Evolutionary conservation across 805 yeast genomes (phyloP), one percentile per base, ranked within the genome.

Genomic region (Yamadazyma akitaensis): DNA sequence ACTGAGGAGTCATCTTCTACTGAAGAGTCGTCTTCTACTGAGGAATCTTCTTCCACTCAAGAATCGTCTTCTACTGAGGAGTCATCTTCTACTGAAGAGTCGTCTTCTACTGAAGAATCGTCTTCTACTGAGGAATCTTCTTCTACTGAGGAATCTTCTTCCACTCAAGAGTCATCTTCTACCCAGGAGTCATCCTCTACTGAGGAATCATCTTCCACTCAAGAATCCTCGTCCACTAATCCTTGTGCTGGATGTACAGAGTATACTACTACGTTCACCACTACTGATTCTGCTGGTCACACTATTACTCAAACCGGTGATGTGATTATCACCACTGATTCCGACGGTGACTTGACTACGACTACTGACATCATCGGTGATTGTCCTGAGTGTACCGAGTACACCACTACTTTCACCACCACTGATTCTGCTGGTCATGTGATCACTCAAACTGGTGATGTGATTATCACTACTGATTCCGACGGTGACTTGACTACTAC

Each of bases 181-280:
- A 18, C 34, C 33, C 47, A 40, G 38, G 38, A 13, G n/a, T 19
- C 42, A 18, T 46, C 49, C 10, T 36, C 37, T 16, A 31, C 33
- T 31, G 43, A 43, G 36, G 36, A 18, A 17, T 42, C 46, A 38
- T 49, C 39, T 21, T 30, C 19, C 30, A 34, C 30, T 19, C 34
- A 39, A 26, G 24, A 18, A 26, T 40, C 41, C 1, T 26, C 25
- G 41, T 37, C 38, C 17, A 28, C 47, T 13, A 14, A 35, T 43
- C 18, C 41, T 25, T 19, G 24, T 31, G 25, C 21, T 3, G 48
- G 46, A 42, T 46, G 51, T 44, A 47, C 51, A 18, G 48, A 47
- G n/a, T 57, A 52, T 47, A 52, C 60, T 38, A 55, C 60, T 11
- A 54, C 57, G 7, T 47, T 52, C 32, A 41, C 46, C 36, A 49